Evolutionary conservation across 805 yeast genomes (phyloP).

Genomic region (Metschnikowia matae): DNA sequence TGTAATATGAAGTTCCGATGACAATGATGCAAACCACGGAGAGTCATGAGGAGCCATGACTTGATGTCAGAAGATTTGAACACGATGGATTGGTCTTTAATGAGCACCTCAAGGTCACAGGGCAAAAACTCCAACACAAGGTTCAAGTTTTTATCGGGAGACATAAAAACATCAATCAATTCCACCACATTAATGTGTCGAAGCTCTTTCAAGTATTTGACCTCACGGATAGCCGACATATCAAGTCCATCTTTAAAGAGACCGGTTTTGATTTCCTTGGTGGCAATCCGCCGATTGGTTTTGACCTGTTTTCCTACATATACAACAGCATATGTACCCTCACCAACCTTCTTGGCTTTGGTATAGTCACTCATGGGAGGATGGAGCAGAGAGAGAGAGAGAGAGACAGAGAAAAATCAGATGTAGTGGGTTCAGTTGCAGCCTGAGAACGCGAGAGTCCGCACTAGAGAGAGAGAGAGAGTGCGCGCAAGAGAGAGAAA

Average conservation of each 20-base stretch:
- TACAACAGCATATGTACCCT: constrained; percentile 98
- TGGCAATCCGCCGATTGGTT: constrained; percentile 64
- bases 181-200: constrained; percentile 77
- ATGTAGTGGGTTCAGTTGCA: background rate
- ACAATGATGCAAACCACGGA: constrained; percentile 93
- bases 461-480: no score
- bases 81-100: constrained; percentile 70
- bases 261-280: constrained; percentile 92
- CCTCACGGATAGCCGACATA: constrained; percentile 95
- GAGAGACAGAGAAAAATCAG: background rate
- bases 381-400: no score
- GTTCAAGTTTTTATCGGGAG: constrained; percentile 61
- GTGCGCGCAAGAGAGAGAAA: no score
- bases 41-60: constrained; percentile 90
- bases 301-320: constrained; percentile 70
- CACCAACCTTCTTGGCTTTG: constrained; percentile 87
- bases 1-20: constrained; percentile 89
- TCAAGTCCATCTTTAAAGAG: constrained; percentile 94
- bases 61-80: constrained; percentile 86
- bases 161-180: constrained; percentile 74
- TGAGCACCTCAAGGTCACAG: constrained; percentile 83
- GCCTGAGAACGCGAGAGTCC: background rate
- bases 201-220: constrained; percentile 80
- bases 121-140: constrained; percentile 92
- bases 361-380: constrained; percentile 23